phyloP scores from a whole-genome alignment of 2,329 filamentous ascomycete genomes.

The Colletotrichum phormii region DNA sequence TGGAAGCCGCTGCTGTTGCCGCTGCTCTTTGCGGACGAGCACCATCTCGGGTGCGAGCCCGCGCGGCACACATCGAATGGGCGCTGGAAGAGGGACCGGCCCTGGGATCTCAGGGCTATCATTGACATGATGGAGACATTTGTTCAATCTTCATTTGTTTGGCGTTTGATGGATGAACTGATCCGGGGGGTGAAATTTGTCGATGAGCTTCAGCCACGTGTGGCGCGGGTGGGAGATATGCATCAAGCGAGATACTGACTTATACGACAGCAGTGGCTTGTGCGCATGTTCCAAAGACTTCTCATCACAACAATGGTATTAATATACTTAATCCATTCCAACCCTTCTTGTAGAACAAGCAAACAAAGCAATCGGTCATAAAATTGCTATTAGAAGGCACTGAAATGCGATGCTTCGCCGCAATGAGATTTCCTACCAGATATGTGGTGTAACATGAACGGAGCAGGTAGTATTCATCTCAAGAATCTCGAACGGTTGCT shows the following conservation, averaged over 20 bases:
- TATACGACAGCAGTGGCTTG: neutral
- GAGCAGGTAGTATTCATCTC: neutral
- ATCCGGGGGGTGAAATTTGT: slow-evolving; percentile 30
- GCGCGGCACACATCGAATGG: slow-evolving; percentile 10
- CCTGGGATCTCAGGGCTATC: slow-evolving; percentile 21
- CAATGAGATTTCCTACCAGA: neutral
- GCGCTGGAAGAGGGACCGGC: slow-evolving; percentile 5
- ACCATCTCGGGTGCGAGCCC: slow-evolving; percentile 20
- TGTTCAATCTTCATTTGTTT: neutral
- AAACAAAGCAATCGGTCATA: neutral
- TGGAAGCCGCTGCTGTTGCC: slow-evolving; percentile 20
- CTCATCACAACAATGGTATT: neutral
- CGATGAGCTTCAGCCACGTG: slow-evolving; percentile 36
- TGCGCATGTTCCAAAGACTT: neutral
- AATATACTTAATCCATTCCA: too few relatives aligned
- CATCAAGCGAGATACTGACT: slow-evolving; percentile 20
- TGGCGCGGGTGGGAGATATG: slow-evolving; percentile 23
- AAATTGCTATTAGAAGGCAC: neutral
- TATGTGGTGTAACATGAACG: neutral
- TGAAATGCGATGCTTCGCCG: neutral
- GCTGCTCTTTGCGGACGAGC: slow-evolving; percentile 28
- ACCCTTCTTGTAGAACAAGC: too few relatives aligned
- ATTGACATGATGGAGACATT: slow-evolving; percentile 29
- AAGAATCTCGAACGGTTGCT: neutral
- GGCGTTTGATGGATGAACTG: slow-evolving; percentile 18